Evolutionary conservation across 2,329 filamentous ascomycete species (phyloP).

Genomic region (Xylaria sp.): DNA sequence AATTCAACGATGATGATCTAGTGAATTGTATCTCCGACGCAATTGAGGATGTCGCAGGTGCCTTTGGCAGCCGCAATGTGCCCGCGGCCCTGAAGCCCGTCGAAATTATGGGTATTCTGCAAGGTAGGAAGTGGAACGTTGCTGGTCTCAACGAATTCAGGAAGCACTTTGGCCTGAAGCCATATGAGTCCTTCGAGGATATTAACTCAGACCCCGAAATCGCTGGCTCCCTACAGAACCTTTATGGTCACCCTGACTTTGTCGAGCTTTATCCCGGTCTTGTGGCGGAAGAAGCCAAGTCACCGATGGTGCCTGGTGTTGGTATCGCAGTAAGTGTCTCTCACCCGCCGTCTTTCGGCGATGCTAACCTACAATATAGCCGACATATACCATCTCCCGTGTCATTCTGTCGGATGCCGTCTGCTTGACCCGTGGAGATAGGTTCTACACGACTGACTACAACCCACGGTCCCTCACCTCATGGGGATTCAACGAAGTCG

Average conservation of each 20-base stretch:
- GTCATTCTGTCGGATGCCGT: constrained; percentile 83
- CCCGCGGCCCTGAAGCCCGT: constrained; percentile 78
- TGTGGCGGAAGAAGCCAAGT: constrained; percentile 78
- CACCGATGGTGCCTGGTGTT: constrained; percentile 77
- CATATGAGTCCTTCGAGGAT: constrained; percentile 81
- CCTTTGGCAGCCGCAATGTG: constrained; percentile 78
- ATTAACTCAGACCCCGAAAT: constrained; percentile 82
- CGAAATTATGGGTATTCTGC: constrained; percentile 83
- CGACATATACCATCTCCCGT: constrained; percentile 79
- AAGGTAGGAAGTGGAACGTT: constrained; percentile 79
- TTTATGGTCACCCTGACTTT: constrained; percentile 82
- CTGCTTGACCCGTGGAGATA: constrained; percentile 79
- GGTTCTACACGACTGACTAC: constrained; percentile 83
- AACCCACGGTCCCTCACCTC: constrained; percentile 79
- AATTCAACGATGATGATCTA: constrained; percentile 79
- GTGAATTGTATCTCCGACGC: constrained; percentile 80
- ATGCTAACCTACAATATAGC: constrained; percentile 48
- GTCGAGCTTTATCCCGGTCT: constrained; percentile 85
- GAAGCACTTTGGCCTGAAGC: constrained; percentile 80
- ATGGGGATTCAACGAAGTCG: constrained; percentile 82
- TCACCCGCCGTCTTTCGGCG: too few species aligned
- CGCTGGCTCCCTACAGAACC: constrained; percentile 69
- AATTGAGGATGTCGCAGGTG: constrained; percentile 80
- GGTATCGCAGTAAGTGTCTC: constrained; percentile 66
- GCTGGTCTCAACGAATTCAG: constrained; percentile 86